Percentiles rank a stretch among this genome's conserved stretches.
These are phyloP conservation scores for Lasiosphaeriaceae sp. DNA, from an alignment of 495 filamentous ascomycete genomes.

Conservation along the genomic window DNA sequence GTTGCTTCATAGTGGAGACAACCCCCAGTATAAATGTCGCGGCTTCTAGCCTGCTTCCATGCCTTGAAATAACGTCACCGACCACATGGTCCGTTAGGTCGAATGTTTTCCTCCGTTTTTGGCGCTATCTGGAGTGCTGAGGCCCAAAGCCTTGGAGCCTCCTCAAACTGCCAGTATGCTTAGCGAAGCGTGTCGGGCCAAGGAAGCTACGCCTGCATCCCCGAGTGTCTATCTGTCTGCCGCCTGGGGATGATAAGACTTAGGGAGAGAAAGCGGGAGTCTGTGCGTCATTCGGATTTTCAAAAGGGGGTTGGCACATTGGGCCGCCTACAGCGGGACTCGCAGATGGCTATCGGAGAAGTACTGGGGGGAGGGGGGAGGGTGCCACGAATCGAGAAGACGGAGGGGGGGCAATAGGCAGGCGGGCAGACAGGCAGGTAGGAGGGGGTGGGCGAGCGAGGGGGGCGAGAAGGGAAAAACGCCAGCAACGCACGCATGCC, in stretches of 20 bases:
- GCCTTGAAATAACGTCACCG: constrained; percentile 5
- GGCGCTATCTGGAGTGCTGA: not conserved
- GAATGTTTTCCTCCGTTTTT: constrained; percentile 10
- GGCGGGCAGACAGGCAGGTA: no score
- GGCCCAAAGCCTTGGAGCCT: no score
- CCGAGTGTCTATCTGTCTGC: not conserved
- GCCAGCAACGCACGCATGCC: not conserved
- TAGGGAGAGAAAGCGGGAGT: not conserved
- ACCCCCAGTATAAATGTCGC: constrained; percentile 21
- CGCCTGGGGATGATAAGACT: constrained; percentile 5
- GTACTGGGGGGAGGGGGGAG: not conserved
- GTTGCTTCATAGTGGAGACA: constrained; percentile 14
- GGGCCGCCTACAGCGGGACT: constrained; percentile 9
- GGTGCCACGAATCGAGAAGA: constrained; percentile 18
- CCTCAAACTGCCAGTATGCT: not conserved
- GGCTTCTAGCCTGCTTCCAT: constrained; percentile 8
- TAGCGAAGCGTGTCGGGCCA: not conserved
- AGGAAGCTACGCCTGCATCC: not conserved
- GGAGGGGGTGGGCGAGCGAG: constrained; percentile 3
- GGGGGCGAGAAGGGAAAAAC: not conserved
- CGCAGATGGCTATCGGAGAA: constrained; percentile 25
- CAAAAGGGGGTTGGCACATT: constrained; percentile 6
- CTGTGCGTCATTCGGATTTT: constrained; percentile 8
- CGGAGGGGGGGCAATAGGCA: constrained; percentile 8
- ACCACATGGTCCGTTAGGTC: not conserved